Evolutionary conservation across 495 filamentous ascomycete genomes (phyloP).

Genomic region (Podospora conica): DNA sequence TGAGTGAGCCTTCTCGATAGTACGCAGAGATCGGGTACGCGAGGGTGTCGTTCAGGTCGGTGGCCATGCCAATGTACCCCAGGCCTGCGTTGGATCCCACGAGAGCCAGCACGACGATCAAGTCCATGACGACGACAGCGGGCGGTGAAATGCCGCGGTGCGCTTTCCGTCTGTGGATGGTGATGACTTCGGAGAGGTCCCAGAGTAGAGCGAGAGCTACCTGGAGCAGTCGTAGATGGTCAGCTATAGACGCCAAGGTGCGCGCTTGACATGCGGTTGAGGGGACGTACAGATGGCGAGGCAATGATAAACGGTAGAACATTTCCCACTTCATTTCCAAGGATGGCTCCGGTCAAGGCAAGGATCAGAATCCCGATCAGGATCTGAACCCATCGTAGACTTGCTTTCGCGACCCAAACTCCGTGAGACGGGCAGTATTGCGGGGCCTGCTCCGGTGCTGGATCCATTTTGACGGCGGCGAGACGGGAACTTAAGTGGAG

Average conservation of each 20-base stretch:
- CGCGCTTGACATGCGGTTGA: not conserved
- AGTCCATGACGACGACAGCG: not conserved
- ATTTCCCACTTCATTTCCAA: not conserved
- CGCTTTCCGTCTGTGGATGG: not conserved
- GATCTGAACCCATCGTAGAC: not conserved
- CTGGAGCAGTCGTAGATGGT: not conserved
- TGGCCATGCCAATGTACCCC: not conserved
- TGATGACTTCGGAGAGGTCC: not conserved
- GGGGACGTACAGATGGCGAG: not conserved
- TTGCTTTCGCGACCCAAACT: not conserved
- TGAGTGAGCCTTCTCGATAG: not conserved
- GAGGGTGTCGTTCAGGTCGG: not conserved
- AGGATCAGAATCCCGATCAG: not conserved
- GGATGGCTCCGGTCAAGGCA: not conserved
- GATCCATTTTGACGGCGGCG: not conserved
- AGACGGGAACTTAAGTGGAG: not conserved
- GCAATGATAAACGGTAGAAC: not conserved
- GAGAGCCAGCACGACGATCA: not conserved
- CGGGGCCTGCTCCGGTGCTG: not conserved
- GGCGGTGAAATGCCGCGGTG: not conserved
- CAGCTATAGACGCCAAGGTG: not conserved
- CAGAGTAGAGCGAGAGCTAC: not conserved
- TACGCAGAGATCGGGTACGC: not conserved
- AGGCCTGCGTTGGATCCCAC: not conserved
- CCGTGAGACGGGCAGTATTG: not conserved